A percentile compares a stretch with the other conserved stretches of the same genome.
phyloP scores from a whole-genome alignment of 2,329 filamentous ascomycete genomes.

The Atkinsonella hypoxylon region DNA sequence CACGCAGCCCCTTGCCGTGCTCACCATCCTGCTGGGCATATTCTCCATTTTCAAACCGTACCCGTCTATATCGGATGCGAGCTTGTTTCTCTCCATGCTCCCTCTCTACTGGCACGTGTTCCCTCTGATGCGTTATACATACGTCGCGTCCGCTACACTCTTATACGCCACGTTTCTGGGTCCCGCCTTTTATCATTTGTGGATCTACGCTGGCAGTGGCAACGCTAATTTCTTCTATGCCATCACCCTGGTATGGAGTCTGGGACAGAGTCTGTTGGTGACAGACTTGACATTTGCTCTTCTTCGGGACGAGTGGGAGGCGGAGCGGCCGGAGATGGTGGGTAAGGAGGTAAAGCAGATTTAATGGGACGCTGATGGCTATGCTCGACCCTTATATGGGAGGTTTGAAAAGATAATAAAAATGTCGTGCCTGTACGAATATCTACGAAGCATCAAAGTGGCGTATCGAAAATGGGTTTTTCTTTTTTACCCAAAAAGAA shows the following conservation, averaged over 20 bases:
- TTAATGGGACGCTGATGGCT: slow-evolving; percentile 27
- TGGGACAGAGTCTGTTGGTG: slow-evolving; percentile 76
- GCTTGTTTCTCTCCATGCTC: slow-evolving; percentile 71
- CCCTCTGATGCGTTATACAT: slow-evolving; percentile 86
- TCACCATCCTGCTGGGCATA: slow-evolving; percentile 75
- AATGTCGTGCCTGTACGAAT: not conserved
- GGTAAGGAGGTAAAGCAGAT: slow-evolving; percentile 84
- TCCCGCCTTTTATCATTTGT: slow-evolving; percentile 90
- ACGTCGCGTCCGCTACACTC: slow-evolving; percentile 70
- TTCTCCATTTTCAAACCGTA: slow-evolving; percentile 97
- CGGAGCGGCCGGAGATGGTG: slow-evolving; percentile 77
- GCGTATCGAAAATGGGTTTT: not conserved
- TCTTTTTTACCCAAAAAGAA: not conserved
- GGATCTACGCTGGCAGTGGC: slow-evolving; percentile 95
- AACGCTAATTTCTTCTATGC: slow-evolving; percentile 99
- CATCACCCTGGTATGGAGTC: slow-evolving; percentile 95
- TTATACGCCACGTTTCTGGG: slow-evolving; percentile 83
- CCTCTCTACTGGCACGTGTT: slow-evolving; percentile 87
- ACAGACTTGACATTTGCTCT: slow-evolving; percentile 83
- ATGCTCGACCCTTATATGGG: not conserved
- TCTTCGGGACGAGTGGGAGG: slow-evolving; percentile 85
- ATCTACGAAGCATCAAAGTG: not conserved
- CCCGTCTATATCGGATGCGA: slow-evolving; percentile 81
- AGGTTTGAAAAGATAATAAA: not conserved
- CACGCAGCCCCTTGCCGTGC: slow-evolving; percentile 73